Percentiles rank a stretch among this genome's conserved stretches.
phyloP scores from a whole-genome alignment of 139 green algal species.

The Astrephomene gubernaculifera region DNA sequence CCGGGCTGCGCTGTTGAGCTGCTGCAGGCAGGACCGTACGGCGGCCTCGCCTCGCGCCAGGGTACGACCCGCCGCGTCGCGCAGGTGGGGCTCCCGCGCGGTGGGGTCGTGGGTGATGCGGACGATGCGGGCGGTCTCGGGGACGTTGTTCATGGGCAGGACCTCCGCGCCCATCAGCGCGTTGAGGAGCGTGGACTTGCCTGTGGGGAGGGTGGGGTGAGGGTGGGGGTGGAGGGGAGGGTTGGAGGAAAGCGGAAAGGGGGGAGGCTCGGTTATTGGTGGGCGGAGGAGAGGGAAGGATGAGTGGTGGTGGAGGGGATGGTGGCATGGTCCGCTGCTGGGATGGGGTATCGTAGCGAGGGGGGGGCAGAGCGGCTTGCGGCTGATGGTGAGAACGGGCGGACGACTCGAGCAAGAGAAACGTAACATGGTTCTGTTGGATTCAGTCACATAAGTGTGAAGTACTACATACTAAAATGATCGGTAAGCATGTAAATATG shows the following conservation, averaged over 20 bases:
- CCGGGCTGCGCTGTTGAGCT: slow-evolving; percentile 69
- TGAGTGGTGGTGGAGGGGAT: not conserved
- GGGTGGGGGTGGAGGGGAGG: not conserved
- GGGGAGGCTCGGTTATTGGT: too few relatives aligned
- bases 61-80: not conserved
- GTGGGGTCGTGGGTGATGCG: slow-evolving; percentile 55
- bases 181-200: slow-evolving; percentile 84
- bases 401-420: too few relatives aligned
- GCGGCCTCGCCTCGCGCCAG: slow-evolving; percentile 16
- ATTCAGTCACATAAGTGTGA: too few relatives aligned
- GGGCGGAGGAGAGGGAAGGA: not conserved
- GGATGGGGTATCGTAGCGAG: not conserved
- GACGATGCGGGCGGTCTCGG: slow-evolving; percentile 69
- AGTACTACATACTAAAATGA: too few relatives aligned
- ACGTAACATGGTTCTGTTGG: too few relatives aligned
- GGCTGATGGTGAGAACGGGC: too few relatives aligned
- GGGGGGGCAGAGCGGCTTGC: too few relatives aligned
- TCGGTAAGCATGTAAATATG: too few relatives aligned
- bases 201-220: slow-evolving; percentile 48
- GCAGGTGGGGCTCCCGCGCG: slow-evolving; percentile 24
- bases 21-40: slow-evolving; percentile 60
- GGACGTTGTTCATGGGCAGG: slow-evolving; percentile 82
- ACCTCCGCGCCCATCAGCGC: slow-evolving; percentile 63
- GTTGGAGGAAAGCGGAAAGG: too few relatives aligned
- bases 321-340: not conserved